Evolutionary conservation across 441 rosid species (phyloP), one percentile per base, ranked within the genome.

Genomic region (Biscutella auriculata): DNA sequence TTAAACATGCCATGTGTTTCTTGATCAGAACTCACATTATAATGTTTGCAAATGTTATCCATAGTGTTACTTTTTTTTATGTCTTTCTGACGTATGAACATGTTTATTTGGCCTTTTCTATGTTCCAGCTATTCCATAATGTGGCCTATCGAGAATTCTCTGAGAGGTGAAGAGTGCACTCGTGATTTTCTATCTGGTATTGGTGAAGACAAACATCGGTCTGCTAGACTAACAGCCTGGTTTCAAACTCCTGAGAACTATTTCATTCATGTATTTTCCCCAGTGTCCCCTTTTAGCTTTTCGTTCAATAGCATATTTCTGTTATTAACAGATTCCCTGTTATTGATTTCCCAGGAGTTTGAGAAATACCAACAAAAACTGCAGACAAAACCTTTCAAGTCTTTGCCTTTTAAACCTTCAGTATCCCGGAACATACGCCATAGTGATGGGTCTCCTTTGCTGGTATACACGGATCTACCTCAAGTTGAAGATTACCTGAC

Each of bases 181-280:
- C 88, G 92, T 57, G 95, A 92, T 82, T 92, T 76, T 67, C 85
- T 88, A 35, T 69, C 67, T 69, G 97, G 97, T 62, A 83, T 92
- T 62, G 88, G 88, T 16, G 97, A 92, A 75, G 95, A 83, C 67
- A 86, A 84, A 68, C 98, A 88, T 33, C 88, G 92, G 23, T 92
- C 98, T 53, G 84, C 95, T 50, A 78, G 98, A 73, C 87, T 92
- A 56, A 86, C 92, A 15, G 97, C 97, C 56, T 88, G 88, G 85
- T 92, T 92, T 70, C 76, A 78, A 11, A 83, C 97, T 28, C 98
- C 95, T 23, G 76, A 85, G 55, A 77, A 69, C 60, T 92, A 82
- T 69, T 92, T 88, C 70, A 79, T 88, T 64, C 71, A 84, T 59
- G 98, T 92, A 82, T n/a, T 15, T 48, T 51, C 37, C 54, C 51